Conservation (phyloP, 129 eudicot species). For the Heracleum sosnowskyi region DNA sequence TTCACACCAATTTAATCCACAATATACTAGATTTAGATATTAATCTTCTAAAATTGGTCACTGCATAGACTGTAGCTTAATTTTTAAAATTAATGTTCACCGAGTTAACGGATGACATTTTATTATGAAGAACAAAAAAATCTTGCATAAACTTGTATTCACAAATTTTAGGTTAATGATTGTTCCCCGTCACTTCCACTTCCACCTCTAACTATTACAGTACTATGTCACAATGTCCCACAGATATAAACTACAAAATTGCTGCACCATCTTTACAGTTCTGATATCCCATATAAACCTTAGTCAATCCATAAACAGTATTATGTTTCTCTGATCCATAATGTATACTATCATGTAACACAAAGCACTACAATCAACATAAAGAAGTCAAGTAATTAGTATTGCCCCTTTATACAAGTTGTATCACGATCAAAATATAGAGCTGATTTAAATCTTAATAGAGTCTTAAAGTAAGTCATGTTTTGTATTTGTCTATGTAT, state of each 20-base stretch:
- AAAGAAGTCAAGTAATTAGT: background rate
- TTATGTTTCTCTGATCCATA: too few species aligned
- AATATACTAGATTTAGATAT: background rate
- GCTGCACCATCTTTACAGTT: background rate
- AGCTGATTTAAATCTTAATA: background rate
- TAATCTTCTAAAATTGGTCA: background rate
- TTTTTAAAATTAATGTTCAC: background rate
- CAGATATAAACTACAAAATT: background rate
- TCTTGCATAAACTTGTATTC: background rate
- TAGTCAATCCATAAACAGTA: too few species aligned
- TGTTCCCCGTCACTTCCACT: too few species aligned
- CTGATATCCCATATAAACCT: too few species aligned
- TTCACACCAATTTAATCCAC: background rate
- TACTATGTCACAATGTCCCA: background rate
- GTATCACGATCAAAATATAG: background rate
- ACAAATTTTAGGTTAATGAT: background rate
- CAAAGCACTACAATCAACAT: background rate
- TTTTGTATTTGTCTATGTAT: background rate
- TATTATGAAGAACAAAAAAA: too few species aligned
- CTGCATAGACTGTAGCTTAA: background rate
- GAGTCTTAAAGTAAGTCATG: background rate
- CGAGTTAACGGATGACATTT: background rate
- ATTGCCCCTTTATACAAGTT: background rate
- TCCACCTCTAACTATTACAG: background rate
- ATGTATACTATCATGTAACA: background rate